Base-by-base conservation (phyloP, 768 basidiomycete species). In the Jaapia argillacea region DNA sequence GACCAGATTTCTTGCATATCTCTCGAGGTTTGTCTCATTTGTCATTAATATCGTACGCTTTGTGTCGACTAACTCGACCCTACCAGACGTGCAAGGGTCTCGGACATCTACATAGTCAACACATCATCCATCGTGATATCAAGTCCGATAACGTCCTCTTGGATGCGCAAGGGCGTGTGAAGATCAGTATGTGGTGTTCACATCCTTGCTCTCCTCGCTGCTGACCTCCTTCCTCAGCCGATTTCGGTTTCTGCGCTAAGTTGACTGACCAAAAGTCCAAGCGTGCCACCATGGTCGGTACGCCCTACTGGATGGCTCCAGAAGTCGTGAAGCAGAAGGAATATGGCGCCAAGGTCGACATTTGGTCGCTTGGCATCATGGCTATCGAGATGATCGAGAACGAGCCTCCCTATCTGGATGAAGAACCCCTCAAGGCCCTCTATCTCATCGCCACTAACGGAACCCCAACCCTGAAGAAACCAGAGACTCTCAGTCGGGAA, bases 311-410 rank as follows among this genome's bases (percentile, higher is more conserved):
- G 92, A 96, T 96, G 92, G 92, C 92, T 2, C 92, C 92, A n/a
- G 92, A 96, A 61, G 90, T 96, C 42, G 91, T 96, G 54, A 93
- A 91, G 65, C 87, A 92, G 60, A 93, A 94, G 64, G 90, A 92
- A 62, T 96, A 96, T 56, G 91, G 92, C 37, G 88, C 90, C 21
- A 94, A 94, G 62, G 92, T 94, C 18, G 92, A 94, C 54, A 90
- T 96, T 41, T 96, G 92, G 92, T 91, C 88, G 10, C 74, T 96
- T 6, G 92, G 92, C 4, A 96, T 97, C 64, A 93, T 96, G 91
- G 91, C 91, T 4, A 97, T 97, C 48, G 90, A 97, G 71, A 97
- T 97, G 93, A 93, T 97, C 50, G 92, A 97, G 62, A 92, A 90
- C 55, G 92, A 96, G 62, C 92, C 92, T 2, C 92, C 92, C 4